Evolutionary conservation across 306 rosid genomes (phyloP).

Genomic region (Benincasa hispida): DNA sequence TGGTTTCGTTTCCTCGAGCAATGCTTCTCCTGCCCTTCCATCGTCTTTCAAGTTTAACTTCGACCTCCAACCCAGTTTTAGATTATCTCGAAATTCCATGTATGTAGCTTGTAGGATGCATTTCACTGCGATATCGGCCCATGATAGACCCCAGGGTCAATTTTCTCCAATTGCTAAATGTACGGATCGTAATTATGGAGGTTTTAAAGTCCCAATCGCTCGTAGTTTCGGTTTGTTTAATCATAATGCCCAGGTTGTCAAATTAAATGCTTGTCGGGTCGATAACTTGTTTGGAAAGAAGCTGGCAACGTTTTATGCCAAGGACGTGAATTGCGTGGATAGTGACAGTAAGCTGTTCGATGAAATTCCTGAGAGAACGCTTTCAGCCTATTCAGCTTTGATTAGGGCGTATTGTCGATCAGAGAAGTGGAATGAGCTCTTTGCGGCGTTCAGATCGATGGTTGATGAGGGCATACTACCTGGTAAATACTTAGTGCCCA

Average conservation of each 20-base stretch:
- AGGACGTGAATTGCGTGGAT: constrained; percentile 10
- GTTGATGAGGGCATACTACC: constrained; percentile 26
- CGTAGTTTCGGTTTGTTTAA: constrained; percentile 14
- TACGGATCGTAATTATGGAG: neutral
- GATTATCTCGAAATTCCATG: constrained; percentile 6
- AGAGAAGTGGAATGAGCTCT: constrained; percentile 25
- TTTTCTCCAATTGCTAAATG: constrained; percentile 1
- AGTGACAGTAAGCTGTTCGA: constrained; percentile 27
- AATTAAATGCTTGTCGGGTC: constrained; percentile 15
- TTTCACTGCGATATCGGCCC: neutral
- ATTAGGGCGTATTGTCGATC: constrained; percentile 21
- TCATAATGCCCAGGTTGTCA: constrained; percentile 13
- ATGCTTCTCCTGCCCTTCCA: neutral
- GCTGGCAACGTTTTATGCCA: neutral
- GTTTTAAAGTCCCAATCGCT: constrained; percentile 6
- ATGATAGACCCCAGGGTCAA: neutral
- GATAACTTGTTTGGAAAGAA: constrained; percentile 12
- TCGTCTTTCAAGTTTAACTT: constrained; percentile 7
- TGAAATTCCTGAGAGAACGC: constrained; percentile 15
- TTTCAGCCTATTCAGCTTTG: constrained; percentile 12
- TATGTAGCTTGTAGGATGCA: neutral
- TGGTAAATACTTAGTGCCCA: constrained; percentile 27
- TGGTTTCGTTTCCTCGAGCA: constrained; percentile 4
- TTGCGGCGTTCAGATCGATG: constrained; percentile 23
- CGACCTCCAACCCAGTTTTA: constrained; percentile 5